Evolutionary conservation across 139 green algal genomes (phyloP), one percentile per base, ranked within the genome.

Genomic region (Gonium pectorale): DNA sequence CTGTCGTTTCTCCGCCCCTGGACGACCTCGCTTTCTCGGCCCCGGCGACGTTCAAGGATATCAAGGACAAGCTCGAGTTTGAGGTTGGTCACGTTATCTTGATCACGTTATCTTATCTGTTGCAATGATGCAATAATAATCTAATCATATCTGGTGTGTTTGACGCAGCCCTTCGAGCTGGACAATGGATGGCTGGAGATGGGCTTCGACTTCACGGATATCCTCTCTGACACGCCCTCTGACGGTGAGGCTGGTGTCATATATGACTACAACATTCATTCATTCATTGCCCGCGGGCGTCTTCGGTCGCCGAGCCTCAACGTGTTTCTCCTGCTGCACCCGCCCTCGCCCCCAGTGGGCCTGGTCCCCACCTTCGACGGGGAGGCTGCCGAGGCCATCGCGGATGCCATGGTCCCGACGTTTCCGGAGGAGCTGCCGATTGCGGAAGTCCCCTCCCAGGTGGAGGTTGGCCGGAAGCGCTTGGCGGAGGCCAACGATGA

Each of bases 201-300:
- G 85, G 86, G 82, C 77, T 87, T 92, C 59, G 90, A 92, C 86
- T 90, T 92, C 43, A 66, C 67, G 11, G 87, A 92, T 74, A 87
- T 90, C 33, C 69, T 88, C 4, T 62, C 66, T 19, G 71, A 82
- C 31, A 74, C 66, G 0, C 70, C 73, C 0, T 80, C 68, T 29
- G 81, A 88, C 56, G 81, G 87, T 88, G 49, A 49, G 81, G 2
- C 29, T 54, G 46, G 13, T 54, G 46, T 54, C n/a, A n/a, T n/a
- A n/a, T n/a, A n/a, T n/a, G n/a, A n/a, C n/a, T n/a, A n/a, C n/a
- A n/a, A n/a, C n/a, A n/a, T n/a, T n/a, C n/a, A n/a, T n/a, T n/a
- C n/a, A n/a, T n/a, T n/a, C n/a, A n/a, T n/a, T n/a, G n/a, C n/a
- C n/a, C n/a, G n/a, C n/a, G n/a, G n/a, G n/a, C n/a, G n/a, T n/a